A percentile compares a stretch with the other conserved stretches of the same genome.
Conservation (phyloP, 345 rosid genomes). For the Salix koriyanagi region DNA sequence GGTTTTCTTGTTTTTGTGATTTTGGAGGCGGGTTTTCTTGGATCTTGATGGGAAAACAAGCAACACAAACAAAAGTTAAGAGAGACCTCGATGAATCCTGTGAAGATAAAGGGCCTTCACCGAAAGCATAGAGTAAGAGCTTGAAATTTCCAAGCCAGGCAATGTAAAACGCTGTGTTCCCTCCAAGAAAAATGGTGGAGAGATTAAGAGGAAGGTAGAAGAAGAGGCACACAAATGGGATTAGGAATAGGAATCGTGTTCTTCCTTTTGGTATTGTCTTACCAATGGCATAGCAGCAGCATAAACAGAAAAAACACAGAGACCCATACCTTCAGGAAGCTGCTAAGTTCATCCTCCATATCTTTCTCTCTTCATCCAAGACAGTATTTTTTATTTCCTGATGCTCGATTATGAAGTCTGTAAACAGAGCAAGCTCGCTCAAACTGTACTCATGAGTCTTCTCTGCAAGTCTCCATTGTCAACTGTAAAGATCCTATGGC, state of each 20-base stretch:
- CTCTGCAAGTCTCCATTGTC: no score
- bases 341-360: slow-evolving; percentile 2
- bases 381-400: no score
- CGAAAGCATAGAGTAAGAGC: slow-evolving; percentile 17
- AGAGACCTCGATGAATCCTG: neutral
- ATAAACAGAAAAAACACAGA: neutral
- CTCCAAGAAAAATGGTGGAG: neutral
- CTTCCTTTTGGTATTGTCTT: slow-evolving; percentile 4
- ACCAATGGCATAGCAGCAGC: slow-evolving; percentile 7
- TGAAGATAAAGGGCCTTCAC: slow-evolving; percentile 14
- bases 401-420: no score
- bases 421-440: no score
- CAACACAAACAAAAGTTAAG: neutral
- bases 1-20: neutral
- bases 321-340: slow-evolving; percentile 1
- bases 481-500: no score
- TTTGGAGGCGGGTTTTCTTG: neutral
- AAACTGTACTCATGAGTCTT: no score
- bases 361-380: neutral
- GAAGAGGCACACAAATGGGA: slow-evolving; percentile 15
- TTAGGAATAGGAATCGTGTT: neutral
- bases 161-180: slow-evolving; percentile 17
- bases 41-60: slow-evolving; percentile 18
- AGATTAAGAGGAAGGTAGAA: slow-evolving; percentile 19
- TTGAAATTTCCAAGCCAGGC: slow-evolving; percentile 26